Evolutionary conservation across 2,329 filamentous ascomycete genomes (phyloP).

Genomic region (Trichoderma sp.): DNA sequence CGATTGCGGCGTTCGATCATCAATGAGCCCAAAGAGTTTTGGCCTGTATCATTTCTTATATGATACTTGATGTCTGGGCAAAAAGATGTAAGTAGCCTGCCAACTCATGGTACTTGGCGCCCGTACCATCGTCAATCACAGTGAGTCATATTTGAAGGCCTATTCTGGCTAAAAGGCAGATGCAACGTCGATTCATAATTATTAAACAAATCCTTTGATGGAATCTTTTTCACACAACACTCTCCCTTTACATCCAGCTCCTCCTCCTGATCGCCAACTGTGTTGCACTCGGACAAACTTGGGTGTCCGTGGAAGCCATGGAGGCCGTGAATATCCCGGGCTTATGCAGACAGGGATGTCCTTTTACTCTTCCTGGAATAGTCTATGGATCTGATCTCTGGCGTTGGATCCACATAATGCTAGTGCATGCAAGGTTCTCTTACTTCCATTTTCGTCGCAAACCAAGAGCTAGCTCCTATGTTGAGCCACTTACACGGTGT

Average conservation of each 20-base stretch:
- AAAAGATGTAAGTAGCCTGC: neutral
- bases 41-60: neutral
- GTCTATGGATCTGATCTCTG: neutral
- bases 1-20: accelerated
- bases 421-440: constrained; percentile 6
- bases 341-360: constrained; percentile 12
- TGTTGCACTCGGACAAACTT: neutral
- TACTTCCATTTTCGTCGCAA: neutral
- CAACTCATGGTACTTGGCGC: neutral
- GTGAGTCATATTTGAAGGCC: neutral
- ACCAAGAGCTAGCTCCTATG: neutral
- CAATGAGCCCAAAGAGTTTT: neutral
- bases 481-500: neutral
- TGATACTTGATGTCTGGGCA: neutral
- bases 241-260: neutral
- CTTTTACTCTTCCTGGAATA: constrained; percentile 1
- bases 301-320: neutral
- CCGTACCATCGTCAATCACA: neutral
- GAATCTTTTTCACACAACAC: neutral
- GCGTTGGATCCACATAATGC: neutral
- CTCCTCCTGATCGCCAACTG: neutral
- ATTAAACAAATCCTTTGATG: neutral
- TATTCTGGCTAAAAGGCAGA: neutral
- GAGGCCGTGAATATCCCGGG: neutral
- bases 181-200: neutral